phyloP scores from a whole-genome alignment of 2,329 filamentous ascomycete species.

The Amesomyces nigricolor region DNA sequence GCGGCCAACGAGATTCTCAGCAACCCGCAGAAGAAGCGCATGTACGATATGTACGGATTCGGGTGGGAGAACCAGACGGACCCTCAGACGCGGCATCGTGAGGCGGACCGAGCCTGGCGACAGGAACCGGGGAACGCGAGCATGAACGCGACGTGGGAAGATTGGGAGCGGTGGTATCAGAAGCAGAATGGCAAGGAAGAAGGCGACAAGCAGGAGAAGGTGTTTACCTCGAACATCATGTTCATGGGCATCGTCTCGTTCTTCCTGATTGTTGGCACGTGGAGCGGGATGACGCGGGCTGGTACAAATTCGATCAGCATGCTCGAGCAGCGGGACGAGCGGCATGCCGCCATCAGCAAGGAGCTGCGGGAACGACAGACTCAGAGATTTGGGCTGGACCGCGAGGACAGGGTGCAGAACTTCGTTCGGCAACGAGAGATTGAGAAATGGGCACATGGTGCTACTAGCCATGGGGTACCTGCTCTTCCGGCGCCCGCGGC shows the following conservation, averaged over 20 bases:
- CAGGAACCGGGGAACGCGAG: slow-evolving; percentile 43
- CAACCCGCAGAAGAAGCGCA: slow-evolving; percentile 67
- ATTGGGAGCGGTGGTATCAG: slow-evolving; percentile 81
- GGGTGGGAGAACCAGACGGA: slow-evolving; percentile 70
- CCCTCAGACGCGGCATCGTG: slow-evolving; percentile 34
- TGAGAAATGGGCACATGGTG: slow-evolving; percentile 27
- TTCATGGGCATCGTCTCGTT: slow-evolving; percentile 70
- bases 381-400: slow-evolving; percentile 46
- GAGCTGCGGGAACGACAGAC: slow-evolving; percentile 50
- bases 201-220: slow-evolving; percentile 45
- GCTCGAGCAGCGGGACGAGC: slow-evolving; percentile 60
- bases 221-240: slow-evolving; percentile 71
- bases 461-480: slow-evolving; percentile 3
- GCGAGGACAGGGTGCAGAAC: slow-evolving; percentile 64
- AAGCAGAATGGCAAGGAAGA: slow-evolving; percentile 43
- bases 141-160: slow-evolving; percentile 91
- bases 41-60: slow-evolving; percentile 75
- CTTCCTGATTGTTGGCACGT: slow-evolving; percentile 62
- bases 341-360: slow-evolving; percentile 60
- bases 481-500: not conserved
- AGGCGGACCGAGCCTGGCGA: slow-evolving; percentile 46
- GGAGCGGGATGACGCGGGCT: slow-evolving; percentile 67
- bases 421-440: slow-evolving; percentile 70
- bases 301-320: slow-evolving; percentile 56
- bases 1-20: slow-evolving; percentile 84